Base-by-base conservation (phyloP, 768 basidiomycete species). In the Brasilioporus rufonigricans region DNA sequence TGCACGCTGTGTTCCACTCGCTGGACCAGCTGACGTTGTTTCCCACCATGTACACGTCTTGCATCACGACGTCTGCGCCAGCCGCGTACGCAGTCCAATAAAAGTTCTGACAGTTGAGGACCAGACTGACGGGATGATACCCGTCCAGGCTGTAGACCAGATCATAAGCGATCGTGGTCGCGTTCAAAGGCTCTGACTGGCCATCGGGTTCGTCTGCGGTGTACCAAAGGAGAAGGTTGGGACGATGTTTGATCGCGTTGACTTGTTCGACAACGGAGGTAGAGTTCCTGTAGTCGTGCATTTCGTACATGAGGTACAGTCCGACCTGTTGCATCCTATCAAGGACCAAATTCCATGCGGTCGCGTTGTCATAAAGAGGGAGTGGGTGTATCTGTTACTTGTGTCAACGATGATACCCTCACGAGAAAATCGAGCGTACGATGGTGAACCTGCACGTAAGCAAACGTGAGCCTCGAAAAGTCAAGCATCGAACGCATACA, bases 241-340 rank as follows among this genome's bases (percentile, higher is more conserved):
- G n/a, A n/a, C n/a, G n/a, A n/a, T n/a, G n/a, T n/a, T n/a, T n/a
- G n/a, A n/a, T n/a, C n/a, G n/a, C n/a, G n/a, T n/a, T n/a, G n/a
- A n/a, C n/a, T n/a, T n/a, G n/a, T n/a, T n/a, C n/a, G n/a, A n/a
- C n/a, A n/a, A n/a, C n/a, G n/a, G 80, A 0, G 84, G 68, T 23
- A 68, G 69, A 5, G 69, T 55, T 0, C 62, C 83, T 0, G 86
- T n/a, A 84, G 49, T 84, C 76, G 33, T 86, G 72, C 89, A 92
- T 91, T 65, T 91, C 88, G 58, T 92, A 93, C 82, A 91, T 89
- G 51, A 91, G 76, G 63, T 86, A 92, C 8, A 70, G n/a, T 0
- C 80, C 82, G 1, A 84, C 81, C 55, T 85, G 77, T 66, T 89
- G 82, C 85, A 91, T 89, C 41, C 77, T 73, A 62, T 89, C 84